Base-by-base conservation (phyloP, 106 monocot genomes). In the Ottelia alismoides region DNA sequence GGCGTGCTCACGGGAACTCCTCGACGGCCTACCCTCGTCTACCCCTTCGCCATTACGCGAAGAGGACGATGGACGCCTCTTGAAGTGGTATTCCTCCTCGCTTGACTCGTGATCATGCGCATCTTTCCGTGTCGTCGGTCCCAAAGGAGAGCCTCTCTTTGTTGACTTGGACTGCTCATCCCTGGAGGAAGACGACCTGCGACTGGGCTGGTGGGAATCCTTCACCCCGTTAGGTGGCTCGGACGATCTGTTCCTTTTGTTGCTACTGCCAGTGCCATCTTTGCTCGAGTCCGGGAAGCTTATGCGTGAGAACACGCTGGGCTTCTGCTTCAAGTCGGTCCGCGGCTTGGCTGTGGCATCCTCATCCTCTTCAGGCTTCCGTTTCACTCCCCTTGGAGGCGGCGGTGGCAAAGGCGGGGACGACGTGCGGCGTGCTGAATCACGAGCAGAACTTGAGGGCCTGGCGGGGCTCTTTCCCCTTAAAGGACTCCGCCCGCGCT, bases 231-330 rank as follows among this genome's bases (percentile, higher is more conserved):
- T 69, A 25, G 44, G 43, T 45, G 57, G 61, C 35, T 49, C 61
- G 14, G 65, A 61, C 1, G 63, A 17, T 32, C n/a, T n/a, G n/a
- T 35, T 56, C 71, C 23, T 68, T 70, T 66, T 75, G 57, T 71
- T 73, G 20, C 55, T 28, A 20, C 54, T 24, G 20, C n/a, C n/a
- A n/a, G n/a, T n/a, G n/a, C 55, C 26, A 1, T 51, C 52, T 19
- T 45, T 53, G 47, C 17, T 25, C 9, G 53, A 25, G 25, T 28
- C 71, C 17, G 79, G 79, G 69, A 84, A 76, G 70, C 79, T 85
- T 58, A 76, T 85, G 31, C 85, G 78, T 1, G 78, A 84, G 70
- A 84, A 84, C 11, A 84, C 84, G 22, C 84, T 84, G 7, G 51
- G 68, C 71, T 86, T 86, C 22, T 74, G 69, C 67, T 77, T 87